A percentile compares a stretch with the other conserved stretches of the same genome.
Conservation (phyloP, 768 basidiomycete species). For the Boletus rubescentipes region DNA sequence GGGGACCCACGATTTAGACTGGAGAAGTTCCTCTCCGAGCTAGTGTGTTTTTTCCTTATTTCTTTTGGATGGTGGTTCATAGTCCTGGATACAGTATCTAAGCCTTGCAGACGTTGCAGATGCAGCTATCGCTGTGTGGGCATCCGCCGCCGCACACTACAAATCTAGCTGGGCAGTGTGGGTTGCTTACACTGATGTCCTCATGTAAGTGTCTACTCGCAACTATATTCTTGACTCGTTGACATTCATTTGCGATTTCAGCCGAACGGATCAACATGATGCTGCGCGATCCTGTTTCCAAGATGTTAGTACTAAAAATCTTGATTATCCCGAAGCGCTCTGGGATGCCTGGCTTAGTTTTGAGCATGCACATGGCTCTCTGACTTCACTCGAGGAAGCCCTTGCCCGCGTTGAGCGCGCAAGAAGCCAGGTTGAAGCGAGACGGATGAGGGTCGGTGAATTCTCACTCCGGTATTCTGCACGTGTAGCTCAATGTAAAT, state of each 20-base stretch:
- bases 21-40: slow-evolving; percentile 77
- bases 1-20: slow-evolving; percentile 79
- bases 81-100: slow-evolving; percentile 40
- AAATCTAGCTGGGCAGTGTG: slow-evolving; percentile 74
- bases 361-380: slow-evolving; percentile 78
- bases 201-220: slow-evolving; percentile 52
- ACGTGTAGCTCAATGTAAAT: neutral
- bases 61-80: neutral
- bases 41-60: slow-evolving; percentile 51
- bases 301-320: slow-evolving; percentile 62
- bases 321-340: slow-evolving; percentile 95
- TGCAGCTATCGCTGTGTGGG: slow-evolving; percentile 60
- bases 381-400: slow-evolving; percentile 61
- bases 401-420: slow-evolving; percentile 66
- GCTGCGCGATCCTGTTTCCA: slow-evolving; percentile 66
- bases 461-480: neutral
- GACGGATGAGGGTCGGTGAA: slow-evolving; percentile 58
- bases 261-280: slow-evolving; percentile 53
- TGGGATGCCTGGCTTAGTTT: slow-evolving; percentile 92
- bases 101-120: slow-evolving; percentile 48
- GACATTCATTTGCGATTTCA: slow-evolving; percentile 17
- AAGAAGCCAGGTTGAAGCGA: slow-evolving; percentile 56
- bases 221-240: neutral
- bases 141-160: slow-evolving; percentile 61
- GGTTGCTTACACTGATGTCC: slow-evolving; percentile 69